phyloP scores from a whole-genome alignment of 2,329 filamentous ascomycete genomes.

The Fusarium sublunatum region DNA sequence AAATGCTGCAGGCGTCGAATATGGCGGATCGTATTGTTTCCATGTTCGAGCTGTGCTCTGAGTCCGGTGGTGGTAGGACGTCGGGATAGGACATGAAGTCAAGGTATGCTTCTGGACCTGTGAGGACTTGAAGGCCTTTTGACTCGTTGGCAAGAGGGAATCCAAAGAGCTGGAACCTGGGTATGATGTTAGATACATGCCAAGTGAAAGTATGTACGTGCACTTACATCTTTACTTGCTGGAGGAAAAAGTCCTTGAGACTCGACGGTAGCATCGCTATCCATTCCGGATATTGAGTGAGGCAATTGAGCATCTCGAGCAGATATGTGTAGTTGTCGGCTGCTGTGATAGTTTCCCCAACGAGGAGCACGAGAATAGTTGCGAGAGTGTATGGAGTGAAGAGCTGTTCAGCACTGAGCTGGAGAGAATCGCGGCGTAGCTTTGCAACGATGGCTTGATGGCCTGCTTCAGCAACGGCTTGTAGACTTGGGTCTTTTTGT shows the following conservation, averaged over 20 bases:
- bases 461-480: constrained; percentile 49
- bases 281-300: constrained; percentile 40
- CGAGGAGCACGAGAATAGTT: constrained; percentile 53
- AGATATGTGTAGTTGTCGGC: constrained; percentile 53
- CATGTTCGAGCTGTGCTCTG: constrained; percentile 35
- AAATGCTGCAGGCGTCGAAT: constrained; percentile 44
- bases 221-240: constrained; percentile 50
- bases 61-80: constrained; percentile 19
- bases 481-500: constrained; percentile 47
- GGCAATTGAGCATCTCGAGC: constrained; percentile 51
- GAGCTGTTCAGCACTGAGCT: constrained; percentile 44
- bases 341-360: constrained; percentile 56
- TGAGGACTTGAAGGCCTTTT: constrained; percentile 44
- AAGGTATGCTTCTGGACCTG: constrained; percentile 40
- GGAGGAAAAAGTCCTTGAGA: constrained; percentile 45
- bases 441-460: constrained; percentile 52
- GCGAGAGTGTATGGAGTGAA: constrained; percentile 53
- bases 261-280: constrained; percentile 28
- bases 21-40: constrained; percentile 42
- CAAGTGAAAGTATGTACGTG: rapidly evolving
- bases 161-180: constrained; percentile 49
- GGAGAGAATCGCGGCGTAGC: constrained; percentile 49
- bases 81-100: constrained; percentile 45
- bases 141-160: constrained; percentile 44
- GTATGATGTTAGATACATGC: not conserved